Evolutionary conservation across 306 rosid genomes (phyloP), one percentile per base, ranked within the genome.

Genomic region (Trifolium dubium): DNA sequence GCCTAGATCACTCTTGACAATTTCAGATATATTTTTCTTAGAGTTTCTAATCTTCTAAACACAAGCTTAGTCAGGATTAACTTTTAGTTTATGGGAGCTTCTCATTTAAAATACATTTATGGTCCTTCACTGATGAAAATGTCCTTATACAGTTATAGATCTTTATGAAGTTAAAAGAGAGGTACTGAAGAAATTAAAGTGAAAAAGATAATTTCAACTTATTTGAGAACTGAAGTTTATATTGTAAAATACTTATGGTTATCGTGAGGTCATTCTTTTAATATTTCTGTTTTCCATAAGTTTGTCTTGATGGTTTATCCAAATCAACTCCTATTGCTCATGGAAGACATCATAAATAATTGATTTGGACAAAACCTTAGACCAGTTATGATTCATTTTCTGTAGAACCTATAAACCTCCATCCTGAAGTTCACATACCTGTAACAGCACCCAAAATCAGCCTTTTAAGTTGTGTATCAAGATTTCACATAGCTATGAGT

Each of bases 311-410:
- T 23, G 18, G 10, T 64, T 64, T 64, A 40, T 39, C 51, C 32
- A 18, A 17, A 64, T 10, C 40, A 15, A 40, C 10, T 64, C 11
- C 10, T 61, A 47, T 31, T 60, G 77, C 43, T 73, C 62, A 9
- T 62, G 69, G 37, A 61, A 32, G 61, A 73, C 50, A 61, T 71
- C 59, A 31, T 17, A 44, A 46, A 12, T 46, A 61, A 44, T 35
- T 61, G 29, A 34, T 61, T 35, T 72, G 14, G 64, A 14, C 60
- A 78, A 69, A 78, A 71, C 47, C 32, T 19, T 39, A 60, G 14
- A 30, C 31, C 28, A 23, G 62, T 50, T 64, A 9, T 55, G 63
- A 23, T 35, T 77, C 37, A 23, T 43, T 60, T 30, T 44, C 55
- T 62, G 28, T 34, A 19, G 69, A 44, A 72, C 78, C 29, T 44